A percentile compares a stretch with the other conserved stretches of the same genome.
phyloP scores from a whole-genome alignment of 2,329 filamentous ascomycete genomes.

The Acrodontium crateriforme region DNA sequence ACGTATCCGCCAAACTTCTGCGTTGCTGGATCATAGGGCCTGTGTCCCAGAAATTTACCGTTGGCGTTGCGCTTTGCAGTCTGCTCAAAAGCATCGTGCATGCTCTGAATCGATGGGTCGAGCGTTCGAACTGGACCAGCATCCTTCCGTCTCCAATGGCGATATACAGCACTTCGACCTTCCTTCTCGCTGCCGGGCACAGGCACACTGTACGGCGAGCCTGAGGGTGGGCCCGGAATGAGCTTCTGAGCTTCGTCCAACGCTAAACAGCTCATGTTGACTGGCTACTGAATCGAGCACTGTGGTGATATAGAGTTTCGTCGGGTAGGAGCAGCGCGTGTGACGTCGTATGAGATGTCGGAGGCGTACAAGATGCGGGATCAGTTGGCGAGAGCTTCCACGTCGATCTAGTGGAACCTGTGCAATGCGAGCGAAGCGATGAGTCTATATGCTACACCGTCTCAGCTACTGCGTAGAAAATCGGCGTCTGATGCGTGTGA shows the following conservation, averaged over 20 bases:
- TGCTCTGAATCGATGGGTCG: slow-evolving; percentile 41
- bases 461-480: too few relatives aligned
- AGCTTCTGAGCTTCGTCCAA: slow-evolving; percentile 33
- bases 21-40: slow-evolving; percentile 62
- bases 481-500: too few relatives aligned
- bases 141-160: slow-evolving; percentile 67
- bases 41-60: slow-evolving; percentile 62
- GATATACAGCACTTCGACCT: slow-evolving; percentile 63
- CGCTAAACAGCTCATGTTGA: too few relatives aligned
- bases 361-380: too few relatives aligned
- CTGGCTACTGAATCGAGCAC: too few relatives aligned
- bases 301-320: too few relatives aligned
- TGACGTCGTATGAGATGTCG: too few relatives aligned
- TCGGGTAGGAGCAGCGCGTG: too few relatives aligned
- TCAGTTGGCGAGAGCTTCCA: too few relatives aligned
- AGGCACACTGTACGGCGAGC: slow-evolving; percentile 63
- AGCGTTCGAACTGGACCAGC: slow-evolving; percentile 52
- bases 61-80: slow-evolving; percentile 46
- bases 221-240: slow-evolving; percentile 51
- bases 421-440: too few relatives aligned
- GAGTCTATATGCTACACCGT: too few relatives aligned
- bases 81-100: slow-evolving; percentile 23
- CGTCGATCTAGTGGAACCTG: too few relatives aligned
- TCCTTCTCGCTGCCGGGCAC: slow-evolving; percentile 61
- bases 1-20: slow-evolving; percentile 64